Conservation (phyloP, 148 eudicot genomes). For the Camellia granthamiana region DNA sequence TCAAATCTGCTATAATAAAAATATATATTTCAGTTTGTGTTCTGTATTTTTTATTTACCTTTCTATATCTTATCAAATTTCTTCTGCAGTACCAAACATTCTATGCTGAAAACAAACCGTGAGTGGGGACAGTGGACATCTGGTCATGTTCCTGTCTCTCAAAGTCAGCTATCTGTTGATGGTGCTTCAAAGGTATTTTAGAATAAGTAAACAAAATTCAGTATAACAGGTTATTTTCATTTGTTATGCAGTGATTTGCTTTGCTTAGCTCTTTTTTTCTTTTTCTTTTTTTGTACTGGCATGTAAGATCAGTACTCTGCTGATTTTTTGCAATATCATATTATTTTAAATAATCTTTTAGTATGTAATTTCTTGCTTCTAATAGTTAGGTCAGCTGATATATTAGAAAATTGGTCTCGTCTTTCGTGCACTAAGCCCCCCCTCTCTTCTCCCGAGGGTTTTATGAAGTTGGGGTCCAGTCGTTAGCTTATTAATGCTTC, state of each 20-base stretch:
- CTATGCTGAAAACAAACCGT: constrained; percentile 13
- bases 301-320: not conserved
- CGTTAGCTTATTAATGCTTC: not conserved
- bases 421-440: not conserved
- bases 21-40: not conserved
- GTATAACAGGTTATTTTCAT: no score
- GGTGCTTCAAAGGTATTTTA: constrained; percentile 34
- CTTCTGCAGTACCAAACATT: constrained; percentile 28
- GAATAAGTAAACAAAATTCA: not conserved
- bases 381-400: not conserved
- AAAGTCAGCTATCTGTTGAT: constrained; percentile 23
- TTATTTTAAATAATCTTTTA: not conserved
- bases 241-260: not conserved
- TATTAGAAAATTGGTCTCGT: not conserved
- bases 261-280: not conserved
- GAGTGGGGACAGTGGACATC: constrained; percentile 10
- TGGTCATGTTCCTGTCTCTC: constrained; percentile 23
- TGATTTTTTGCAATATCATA: not conserved
- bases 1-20: not conserved
- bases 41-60: not conserved
- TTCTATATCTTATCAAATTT: not conserved
- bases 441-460: not conserved
- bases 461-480: not conserved
- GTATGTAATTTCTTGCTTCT: not conserved
- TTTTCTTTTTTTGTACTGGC: not conserved